phyloP scores from a whole-genome alignment of 345 rosid genomes.

The Eucalyptus decipiens region DNA sequence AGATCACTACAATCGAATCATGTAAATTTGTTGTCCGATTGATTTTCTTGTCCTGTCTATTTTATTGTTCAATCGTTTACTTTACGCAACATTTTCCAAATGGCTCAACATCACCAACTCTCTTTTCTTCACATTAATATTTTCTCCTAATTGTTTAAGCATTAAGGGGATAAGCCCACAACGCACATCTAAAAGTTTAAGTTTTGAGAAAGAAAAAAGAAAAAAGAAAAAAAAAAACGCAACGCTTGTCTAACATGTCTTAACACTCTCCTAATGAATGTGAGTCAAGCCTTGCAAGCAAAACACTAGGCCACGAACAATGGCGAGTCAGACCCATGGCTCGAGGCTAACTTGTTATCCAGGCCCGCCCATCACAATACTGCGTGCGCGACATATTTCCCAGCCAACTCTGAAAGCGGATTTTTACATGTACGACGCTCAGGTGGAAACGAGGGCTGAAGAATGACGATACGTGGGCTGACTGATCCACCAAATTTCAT shows the following conservation, averaged over 20 bases:
- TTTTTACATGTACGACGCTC: background rate
- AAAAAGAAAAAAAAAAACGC: background rate
- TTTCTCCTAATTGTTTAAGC: background rate
- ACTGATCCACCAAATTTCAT: background rate
- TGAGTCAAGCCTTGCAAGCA: background rate
- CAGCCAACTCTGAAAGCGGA: background rate
- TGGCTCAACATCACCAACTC: background rate
- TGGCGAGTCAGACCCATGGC: background rate
- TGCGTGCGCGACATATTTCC: background rate
- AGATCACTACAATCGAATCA: too few species aligned
- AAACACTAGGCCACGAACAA: background rate
- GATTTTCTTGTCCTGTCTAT: too few species aligned
- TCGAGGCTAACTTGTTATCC: background rate
- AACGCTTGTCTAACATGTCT: background rate
- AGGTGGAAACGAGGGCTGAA: background rate
- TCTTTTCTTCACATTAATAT: background rate
- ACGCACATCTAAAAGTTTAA: background rate
- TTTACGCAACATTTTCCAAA: background rate
- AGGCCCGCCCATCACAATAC: background rate
- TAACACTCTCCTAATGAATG: accelerated
- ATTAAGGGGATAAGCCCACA: background rate
- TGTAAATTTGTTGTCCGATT: too few species aligned
- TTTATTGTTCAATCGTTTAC: too few species aligned
- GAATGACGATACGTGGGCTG: background rate
- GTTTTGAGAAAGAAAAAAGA: background rate